Conservation (phyloP, 768 basidiomycete genomes). For the Clitopilus hobsonii region DNA sequence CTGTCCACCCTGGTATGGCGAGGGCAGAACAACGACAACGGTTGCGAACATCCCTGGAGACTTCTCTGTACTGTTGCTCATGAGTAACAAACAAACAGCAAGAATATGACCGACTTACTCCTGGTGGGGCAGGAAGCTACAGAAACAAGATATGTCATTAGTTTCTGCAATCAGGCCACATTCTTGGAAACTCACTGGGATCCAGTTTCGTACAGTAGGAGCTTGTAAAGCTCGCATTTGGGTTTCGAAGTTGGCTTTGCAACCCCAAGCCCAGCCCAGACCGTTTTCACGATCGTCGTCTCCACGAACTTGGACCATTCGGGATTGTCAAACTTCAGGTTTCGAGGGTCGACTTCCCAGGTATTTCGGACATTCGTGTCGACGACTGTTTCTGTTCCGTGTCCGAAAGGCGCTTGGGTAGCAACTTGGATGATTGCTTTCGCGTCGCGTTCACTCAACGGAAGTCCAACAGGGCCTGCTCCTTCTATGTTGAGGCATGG, state of each 20-base stretch:
- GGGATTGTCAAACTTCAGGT: slow-evolving; percentile 35
- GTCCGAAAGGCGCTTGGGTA: slow-evolving; percentile 39
- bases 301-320: slow-evolving; percentile 33
- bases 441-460: slow-evolving; percentile 35
- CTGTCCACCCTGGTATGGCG: slow-evolving; percentile 39
- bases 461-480: slow-evolving; percentile 38
- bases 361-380: slow-evolving; percentile 42
- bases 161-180: not conserved
- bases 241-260: slow-evolving; percentile 19
- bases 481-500: slow-evolving; percentile 33
- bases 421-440: slow-evolving; percentile 27
- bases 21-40: slow-evolving; percentile 41
- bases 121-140: slow-evolving; percentile 40
- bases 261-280: slow-evolving; percentile 34
- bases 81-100: not conserved
- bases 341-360: slow-evolving; percentile 42
- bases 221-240: slow-evolving; percentile 38
- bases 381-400: slow-evolving; percentile 35
- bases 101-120: slow-evolving; percentile 27
- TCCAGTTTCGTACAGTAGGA: slow-evolving; percentile 42
- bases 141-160: not conserved
- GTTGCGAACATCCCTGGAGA: slow-evolving; percentile 48
- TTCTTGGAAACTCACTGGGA: slow-evolving; percentile 35
- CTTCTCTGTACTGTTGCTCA: slow-evolving; percentile 36
- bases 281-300: slow-evolving; percentile 18